Conservation (phyloP, 352 stramenopile genomes). For the Blastocystis sp. region DNA sequence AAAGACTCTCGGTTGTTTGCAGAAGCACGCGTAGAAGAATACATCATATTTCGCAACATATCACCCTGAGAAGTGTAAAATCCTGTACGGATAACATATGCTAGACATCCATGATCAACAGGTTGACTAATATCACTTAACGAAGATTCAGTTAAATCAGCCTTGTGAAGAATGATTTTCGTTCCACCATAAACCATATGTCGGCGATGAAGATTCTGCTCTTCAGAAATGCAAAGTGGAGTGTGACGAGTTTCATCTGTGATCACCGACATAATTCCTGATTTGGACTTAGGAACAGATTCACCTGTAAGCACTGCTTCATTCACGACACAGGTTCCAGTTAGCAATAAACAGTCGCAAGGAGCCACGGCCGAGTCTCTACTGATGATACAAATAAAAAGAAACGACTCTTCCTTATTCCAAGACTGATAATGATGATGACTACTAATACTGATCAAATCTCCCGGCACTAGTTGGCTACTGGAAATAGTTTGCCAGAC, state of each 20-base stretch:
- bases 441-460: constrained; percentile 69
- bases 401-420: background rate
- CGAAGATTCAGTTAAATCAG: constrained; percentile 55
- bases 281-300: constrained; percentile 93
- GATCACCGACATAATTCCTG: constrained; percentile 75
- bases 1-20: constrained; percentile 89
- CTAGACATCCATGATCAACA: constrained; percentile 82
- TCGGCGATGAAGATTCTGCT: constrained; percentile 64
- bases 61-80: constrained; percentile 94
- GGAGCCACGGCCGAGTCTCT: constrained; percentile 73
- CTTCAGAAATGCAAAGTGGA: background rate
- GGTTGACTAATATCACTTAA: constrained; percentile 68
- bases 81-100: constrained; percentile 87
- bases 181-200: constrained; percentile 85
- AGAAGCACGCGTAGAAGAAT: constrained; percentile 88
- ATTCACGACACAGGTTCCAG: constrained; percentile 89
- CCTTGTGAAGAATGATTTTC: constrained; percentile 64
- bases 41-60: constrained; percentile 95
- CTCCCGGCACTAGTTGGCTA: constrained; percentile 80
- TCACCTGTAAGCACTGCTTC: constrained; percentile 97
- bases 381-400: background rate
- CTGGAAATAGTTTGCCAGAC: constrained; percentile 75
- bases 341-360: constrained; percentile 87
- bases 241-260: constrained; percentile 69
- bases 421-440: background rate